Percentiles rank a stretch among this genome's conserved stretches.
These are phyloP conservation scores for Anacardium occidentale DNA, from an alignment of 345 rosid genomes.

Conservation along the genomic window DNA sequence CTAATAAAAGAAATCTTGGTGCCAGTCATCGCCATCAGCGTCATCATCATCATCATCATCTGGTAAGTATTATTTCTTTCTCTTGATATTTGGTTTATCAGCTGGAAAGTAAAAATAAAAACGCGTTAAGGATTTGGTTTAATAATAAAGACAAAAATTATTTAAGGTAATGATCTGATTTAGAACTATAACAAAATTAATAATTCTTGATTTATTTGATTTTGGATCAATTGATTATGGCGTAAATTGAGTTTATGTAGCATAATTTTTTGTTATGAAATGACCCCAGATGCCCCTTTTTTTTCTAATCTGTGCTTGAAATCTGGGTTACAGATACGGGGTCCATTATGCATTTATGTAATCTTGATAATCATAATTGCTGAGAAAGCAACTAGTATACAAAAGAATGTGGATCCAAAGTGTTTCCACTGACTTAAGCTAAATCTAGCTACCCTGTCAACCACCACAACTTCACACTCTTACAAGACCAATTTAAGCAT, in stretches of 20 bases:
- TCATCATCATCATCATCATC: neutral
- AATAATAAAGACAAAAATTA: too few species aligned
- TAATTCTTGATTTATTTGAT: too few species aligned
- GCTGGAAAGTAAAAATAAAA: too few species aligned
- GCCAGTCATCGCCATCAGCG: neutral
- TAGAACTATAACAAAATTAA: too few species aligned
- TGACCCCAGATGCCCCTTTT: neutral
- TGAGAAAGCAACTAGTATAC: neutral
- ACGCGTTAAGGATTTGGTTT: too few species aligned
- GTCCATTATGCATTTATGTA: neutral
- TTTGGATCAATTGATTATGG: slow-evolving; percentile 4
- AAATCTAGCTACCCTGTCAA: neutral
- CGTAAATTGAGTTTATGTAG: neutral
- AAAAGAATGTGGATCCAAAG: neutral
- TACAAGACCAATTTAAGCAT: neutral
- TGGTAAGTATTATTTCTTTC: neutral
- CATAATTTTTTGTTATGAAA: neutral
- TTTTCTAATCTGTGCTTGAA: neutral
- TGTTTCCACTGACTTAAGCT: neutral
- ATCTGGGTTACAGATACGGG: neutral
- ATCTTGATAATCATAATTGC: neutral
- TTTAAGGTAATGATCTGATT: too few species aligned
- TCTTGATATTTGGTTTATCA: neutral
- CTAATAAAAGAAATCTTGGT: neutral
- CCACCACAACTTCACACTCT: neutral